phyloP scores from a whole-genome alignment of 148 eudicot species.

The Diospyros lotus region DNA sequence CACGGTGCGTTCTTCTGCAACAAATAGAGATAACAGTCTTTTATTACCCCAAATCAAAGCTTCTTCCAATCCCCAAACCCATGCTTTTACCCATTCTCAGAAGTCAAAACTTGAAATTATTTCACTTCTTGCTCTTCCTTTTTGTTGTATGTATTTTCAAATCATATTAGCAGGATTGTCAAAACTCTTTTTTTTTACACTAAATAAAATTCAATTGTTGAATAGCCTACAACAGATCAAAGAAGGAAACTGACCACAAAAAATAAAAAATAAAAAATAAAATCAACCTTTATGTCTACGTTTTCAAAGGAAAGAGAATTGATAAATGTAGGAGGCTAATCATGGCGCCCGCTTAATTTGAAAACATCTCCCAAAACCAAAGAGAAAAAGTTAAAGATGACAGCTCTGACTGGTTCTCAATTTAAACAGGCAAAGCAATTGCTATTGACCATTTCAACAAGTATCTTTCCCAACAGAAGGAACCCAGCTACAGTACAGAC shows the following conservation, averaged over 20 bases:
- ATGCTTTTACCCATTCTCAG: not conserved
- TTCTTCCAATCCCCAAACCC: slow-evolving; percentile 8
- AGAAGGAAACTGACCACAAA: no score
- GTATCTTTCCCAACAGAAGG: not conserved
- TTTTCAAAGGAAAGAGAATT: not conserved
- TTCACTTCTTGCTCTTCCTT: no score
- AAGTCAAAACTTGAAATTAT: not conserved
- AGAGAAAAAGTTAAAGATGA: not conserved
- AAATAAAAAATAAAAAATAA: no score
- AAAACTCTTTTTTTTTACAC: no score
- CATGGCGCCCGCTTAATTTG: not conserved
- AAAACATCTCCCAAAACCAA: not conserved
- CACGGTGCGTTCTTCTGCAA: slow-evolving; percentile 65
- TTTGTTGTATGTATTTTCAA: no score
- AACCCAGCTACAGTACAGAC: not conserved
- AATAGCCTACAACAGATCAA: no score
- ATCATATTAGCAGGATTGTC: no score
- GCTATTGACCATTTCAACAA: not conserved
- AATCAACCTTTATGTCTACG: not conserved
- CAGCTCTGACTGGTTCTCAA: not conserved
- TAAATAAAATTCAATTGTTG: no score
- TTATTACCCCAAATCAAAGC: not conserved
- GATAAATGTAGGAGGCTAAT: not conserved
- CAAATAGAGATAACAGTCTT: not conserved
- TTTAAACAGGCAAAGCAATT: not conserved